Evolutionary conservation across 345 rosid species (phyloP), one percentile per base, ranked within the genome.

Genomic region (Bruguiera sexangula): DNA sequence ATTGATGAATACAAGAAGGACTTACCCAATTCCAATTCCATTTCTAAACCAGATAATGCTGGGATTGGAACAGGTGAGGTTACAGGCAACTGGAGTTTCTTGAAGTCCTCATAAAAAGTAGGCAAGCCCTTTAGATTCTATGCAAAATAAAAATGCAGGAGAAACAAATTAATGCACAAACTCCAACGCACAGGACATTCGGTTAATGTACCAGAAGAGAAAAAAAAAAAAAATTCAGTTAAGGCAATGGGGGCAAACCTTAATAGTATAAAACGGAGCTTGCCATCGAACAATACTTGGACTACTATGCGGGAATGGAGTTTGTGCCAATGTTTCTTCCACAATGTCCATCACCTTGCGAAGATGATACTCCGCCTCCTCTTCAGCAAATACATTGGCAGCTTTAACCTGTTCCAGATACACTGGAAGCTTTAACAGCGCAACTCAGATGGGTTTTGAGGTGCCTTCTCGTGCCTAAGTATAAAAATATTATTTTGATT

Each of bases 11-110:
- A 48, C 21, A 60, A 16, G 5, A 48, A 32, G 61, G 70, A 75
- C 87, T 79, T 77, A 90, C 98, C 98, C 96, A 97, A 90, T 60
- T 85, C 82, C 56, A 89, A 31, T 46, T 87, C 83, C 31, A 78
- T 73, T 63, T 56, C 76, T 56, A 74, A 65, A 9, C 79, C 63
- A 22, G 75, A 84, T 69, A 82, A 66, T 76, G 67, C 65, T 55
- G 84, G 81, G 3, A 70, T 65, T 59, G 46, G 63, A 79, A 79
- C 65, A 37, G 93, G 90, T 34, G 69, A 74, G 48, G 85, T 82
- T 26, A 78, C 37, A 6, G 83, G 78, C 66, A 81, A 67, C 31
- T 77, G 73, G 3, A 78, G 87, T 72, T 84, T 86, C 75, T 74
- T 78, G 71, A 93, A 88, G 48, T 85, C 89, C 43, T 75, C 82